phyloP scores from a whole-genome alignment of 139 green algal genomes.

The Astrephomene gubernaculifera region DNA sequence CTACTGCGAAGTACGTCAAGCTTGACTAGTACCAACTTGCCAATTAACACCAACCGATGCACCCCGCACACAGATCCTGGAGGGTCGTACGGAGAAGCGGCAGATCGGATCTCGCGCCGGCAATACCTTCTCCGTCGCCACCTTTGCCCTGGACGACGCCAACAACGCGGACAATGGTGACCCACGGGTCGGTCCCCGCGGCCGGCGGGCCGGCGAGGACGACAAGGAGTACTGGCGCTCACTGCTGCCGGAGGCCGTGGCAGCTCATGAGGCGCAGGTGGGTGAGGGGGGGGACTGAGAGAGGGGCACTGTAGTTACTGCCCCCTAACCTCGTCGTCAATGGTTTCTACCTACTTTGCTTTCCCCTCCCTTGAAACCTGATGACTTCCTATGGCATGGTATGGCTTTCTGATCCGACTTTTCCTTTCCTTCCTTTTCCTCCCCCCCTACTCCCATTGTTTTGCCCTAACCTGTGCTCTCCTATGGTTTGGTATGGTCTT shows the following conservation, averaged over 20 bases:
- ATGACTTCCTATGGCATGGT: no score
- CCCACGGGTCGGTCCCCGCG: neutral
- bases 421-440: neutral
- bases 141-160: conserved; percentile 68
- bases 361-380: no score
- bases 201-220: neutral
- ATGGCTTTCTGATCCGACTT: neutral
- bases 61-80: conserved; percentile 74
- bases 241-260: conserved; percentile 78
- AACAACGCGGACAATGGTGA: neutral
- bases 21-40: no score
- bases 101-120: conserved; percentile 81
- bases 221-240: conserved; percentile 68
- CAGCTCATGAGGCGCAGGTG: conserved; percentile 45
- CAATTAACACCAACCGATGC: no score
- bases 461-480: neutral
- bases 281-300: neutral
- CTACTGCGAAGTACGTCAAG: no score
- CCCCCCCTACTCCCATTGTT: no score
- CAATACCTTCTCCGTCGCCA: conserved; percentile 87
- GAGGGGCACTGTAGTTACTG: neutral
- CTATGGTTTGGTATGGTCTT: neutral
- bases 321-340: neutral
- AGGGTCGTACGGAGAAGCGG: conserved; percentile 87
- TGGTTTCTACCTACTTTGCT: no score